Evolutionary conservation across 1,284 basidiomycete species (phyloP).

Genomic region (Ustilago esculenta): DNA sequence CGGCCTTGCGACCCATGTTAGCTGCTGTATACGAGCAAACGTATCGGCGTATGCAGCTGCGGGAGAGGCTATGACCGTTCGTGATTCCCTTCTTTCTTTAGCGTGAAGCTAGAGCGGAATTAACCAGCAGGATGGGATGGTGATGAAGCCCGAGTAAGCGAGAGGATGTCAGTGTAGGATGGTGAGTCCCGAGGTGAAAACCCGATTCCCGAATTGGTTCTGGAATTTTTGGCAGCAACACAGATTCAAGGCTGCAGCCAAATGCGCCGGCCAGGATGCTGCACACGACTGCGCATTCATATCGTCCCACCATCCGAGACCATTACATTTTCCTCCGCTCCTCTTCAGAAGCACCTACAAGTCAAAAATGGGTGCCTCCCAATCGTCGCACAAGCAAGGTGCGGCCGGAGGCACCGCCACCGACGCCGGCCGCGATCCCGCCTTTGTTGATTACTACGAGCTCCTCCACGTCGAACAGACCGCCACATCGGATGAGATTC

Average conservation of each 20-base stretch:
- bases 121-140: not conserved
- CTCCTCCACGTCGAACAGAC: constrained; percentile 60
- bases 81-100: too few species aligned
- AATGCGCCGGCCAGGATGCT: not conserved
- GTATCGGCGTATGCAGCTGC: constrained; percentile 9
- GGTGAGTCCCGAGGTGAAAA: not conserved
- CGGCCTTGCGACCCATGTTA: constrained; percentile 68
- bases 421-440: constrained; percentile 39
- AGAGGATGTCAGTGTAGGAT: not conserved
- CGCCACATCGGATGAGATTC: constrained; percentile 62
- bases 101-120: not conserved
- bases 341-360: not conserved
- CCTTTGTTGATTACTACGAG: constrained; percentile 62
- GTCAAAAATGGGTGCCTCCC: constrained; percentile 39
- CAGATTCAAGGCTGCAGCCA: not conserved
- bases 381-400: constrained; percentile 43
- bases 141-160: not conserved
- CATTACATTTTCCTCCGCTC: not conserved
- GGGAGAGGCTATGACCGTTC: not conserved
- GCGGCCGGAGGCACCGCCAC: constrained; percentile 25
- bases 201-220: constrained; percentile 21
- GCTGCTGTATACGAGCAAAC: not conserved
- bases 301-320: too few species aligned
- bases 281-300: constrained; percentile 16
- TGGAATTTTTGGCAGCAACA: constrained; percentile 20